Evolutionary conservation across 2,329 filamentous ascomycete species (phyloP).

Genomic region (Phyllosticta citribraziliensis): DNA sequence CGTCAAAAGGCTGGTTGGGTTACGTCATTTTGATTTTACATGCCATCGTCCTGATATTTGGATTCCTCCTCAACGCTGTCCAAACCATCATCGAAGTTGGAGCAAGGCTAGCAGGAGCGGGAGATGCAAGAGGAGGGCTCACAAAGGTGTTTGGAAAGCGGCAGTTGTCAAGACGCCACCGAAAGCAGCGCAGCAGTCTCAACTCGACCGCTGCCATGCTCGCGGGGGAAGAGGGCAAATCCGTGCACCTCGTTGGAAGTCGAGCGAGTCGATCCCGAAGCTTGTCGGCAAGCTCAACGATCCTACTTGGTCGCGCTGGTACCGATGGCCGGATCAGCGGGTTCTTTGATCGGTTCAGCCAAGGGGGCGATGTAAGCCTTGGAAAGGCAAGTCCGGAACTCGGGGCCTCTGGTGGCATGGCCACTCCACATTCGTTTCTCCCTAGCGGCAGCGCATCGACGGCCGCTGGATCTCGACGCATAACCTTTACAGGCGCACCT

Average conservation of each 20-base stretch:
- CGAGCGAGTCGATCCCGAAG: conserved; percentile 42
- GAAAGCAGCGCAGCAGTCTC: conserved; percentile 66
- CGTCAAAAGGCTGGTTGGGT: conserved; percentile 85
- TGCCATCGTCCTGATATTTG: conserved; percentile 73
- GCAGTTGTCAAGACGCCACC: conserved; percentile 64
- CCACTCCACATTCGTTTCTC: conserved; percentile 63
- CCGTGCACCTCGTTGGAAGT: conserved; percentile 25
- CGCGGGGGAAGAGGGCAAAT: conserved; percentile 55
- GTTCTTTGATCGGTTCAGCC: conserved; percentile 44
- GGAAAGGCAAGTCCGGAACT: conserved; percentile 55
- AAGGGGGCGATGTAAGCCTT: conserved; percentile 41
- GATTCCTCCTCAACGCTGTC: conserved; percentile 84
- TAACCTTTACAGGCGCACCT: conserved; percentile 29
- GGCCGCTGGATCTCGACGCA: conserved; percentile 31
- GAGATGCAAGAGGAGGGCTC: conserved; percentile 69
- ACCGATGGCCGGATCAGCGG: conserved; percentile 28
- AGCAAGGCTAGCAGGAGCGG: conserved; percentile 72
- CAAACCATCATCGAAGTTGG: conserved; percentile 85
- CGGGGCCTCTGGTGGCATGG: conserved; percentile 63
- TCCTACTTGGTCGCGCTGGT: conserved; percentile 37
- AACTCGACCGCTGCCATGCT: conserved; percentile 77
- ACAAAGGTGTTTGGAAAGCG: conserved; percentile 83
- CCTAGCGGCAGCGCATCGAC: conserved; percentile 41
- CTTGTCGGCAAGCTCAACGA: conserved; percentile 51
- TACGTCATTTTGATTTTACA: conserved; percentile 86